Conservation (phyloP, 2,329 filamentous ascomycete genomes). For the Neodidymelliopsis sp. region DNA sequence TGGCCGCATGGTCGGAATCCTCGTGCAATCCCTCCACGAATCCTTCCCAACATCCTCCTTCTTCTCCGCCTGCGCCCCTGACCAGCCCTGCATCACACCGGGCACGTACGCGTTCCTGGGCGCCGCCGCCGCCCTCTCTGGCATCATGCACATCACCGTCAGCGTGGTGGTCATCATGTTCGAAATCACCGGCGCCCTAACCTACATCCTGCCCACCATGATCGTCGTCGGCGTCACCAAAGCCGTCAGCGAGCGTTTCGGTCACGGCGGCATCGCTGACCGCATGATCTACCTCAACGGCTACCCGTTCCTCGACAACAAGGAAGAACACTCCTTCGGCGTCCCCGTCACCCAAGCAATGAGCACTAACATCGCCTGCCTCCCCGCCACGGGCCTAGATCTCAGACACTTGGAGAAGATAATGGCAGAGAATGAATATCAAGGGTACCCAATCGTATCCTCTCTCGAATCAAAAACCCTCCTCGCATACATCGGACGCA, state of each 20-base stretch:
- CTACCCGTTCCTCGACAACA: slow-evolving; percentile 95
- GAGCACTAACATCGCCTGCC: slow-evolving; percentile 76
- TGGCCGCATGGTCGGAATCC: slow-evolving; percentile 90
- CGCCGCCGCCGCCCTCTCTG: slow-evolving; percentile 87
- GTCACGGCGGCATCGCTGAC: slow-evolving; percentile 96
- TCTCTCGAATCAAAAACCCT: slow-evolving; percentile 73
- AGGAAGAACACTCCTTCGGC: slow-evolving; percentile 96
- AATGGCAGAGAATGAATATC: slow-evolving; percentile 79
- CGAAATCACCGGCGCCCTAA: slow-evolving; percentile 94
- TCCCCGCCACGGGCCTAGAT: slow-evolving; percentile 77
- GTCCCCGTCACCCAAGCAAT: slow-evolving; percentile 92
- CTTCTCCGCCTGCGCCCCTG: slow-evolving; percentile 87
- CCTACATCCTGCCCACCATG: slow-evolving; percentile 98
- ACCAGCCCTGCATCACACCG: slow-evolving; percentile 94
- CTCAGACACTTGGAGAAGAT: slow-evolving; percentile 80
- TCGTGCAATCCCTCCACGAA: slow-evolving; percentile 89
- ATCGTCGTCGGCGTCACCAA: slow-evolving; percentile 98
- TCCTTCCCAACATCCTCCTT: slow-evolving; percentile 82
- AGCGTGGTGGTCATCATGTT: slow-evolving; percentile 99
- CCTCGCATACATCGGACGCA: slow-evolving; percentile 90
- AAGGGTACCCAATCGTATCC: slow-evolving; percentile 92
- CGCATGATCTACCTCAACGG: slow-evolving; percentile 99
- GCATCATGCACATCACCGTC: slow-evolving; percentile 98
- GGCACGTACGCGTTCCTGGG: slow-evolving; percentile 97
- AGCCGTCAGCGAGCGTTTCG: slow-evolving; percentile 86